These are phyloP conservation scores for Yamadazyma conglobata DNA, from an alignment of 1,139 yeast genomes.

Conservation along the genomic window DNA sequence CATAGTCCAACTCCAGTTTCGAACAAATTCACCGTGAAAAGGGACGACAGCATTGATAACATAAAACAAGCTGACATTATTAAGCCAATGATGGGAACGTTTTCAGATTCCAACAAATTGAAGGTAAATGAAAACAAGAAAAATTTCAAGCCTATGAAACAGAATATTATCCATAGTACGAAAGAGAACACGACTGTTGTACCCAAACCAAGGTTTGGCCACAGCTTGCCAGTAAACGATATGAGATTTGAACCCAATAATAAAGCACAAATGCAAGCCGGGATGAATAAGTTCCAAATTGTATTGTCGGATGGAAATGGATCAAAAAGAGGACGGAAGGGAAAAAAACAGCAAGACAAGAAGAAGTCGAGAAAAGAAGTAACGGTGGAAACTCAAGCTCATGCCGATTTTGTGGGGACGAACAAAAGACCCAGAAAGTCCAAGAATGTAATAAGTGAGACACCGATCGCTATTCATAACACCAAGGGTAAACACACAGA, in stretches of 20 bases:
- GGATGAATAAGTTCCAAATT: slow-evolving; percentile 51
- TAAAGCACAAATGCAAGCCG: slow-evolving; percentile 40
- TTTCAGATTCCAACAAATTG: slow-evolving; percentile 26
- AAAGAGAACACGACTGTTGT: slow-evolving; percentile 5
- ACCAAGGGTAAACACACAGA: no score
- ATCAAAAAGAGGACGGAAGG: slow-evolving; percentile 32
- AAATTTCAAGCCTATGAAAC: slow-evolving; percentile 1
- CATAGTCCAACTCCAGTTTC: slow-evolving; percentile 41
- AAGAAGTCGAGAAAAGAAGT: slow-evolving; percentile 11
- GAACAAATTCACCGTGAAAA: slow-evolving; percentile 10
- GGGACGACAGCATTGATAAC: slow-evolving; percentile 9
- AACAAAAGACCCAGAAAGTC: no score
- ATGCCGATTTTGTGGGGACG: slow-evolving; percentile 3
- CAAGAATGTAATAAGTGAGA: no score
- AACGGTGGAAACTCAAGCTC: slow-evolving; percentile 11
- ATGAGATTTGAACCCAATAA: slow-evolving; percentile 17
- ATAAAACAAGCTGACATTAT: slow-evolving; percentile 5
- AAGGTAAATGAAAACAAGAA: slow-evolving; percentile 3
- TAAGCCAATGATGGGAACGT: slow-evolving; percentile 44
- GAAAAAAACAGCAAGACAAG: slow-evolving; percentile 12
- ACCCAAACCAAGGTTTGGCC: slow-evolving; percentile 7
- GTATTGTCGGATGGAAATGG: slow-evolving; percentile 50
- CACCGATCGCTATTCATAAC: no score
- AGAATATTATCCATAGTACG: not conserved
- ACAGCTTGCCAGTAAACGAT: slow-evolving; percentile 9